Evolutionary conservation across 2,329 filamentous ascomycete genomes (phyloP).

Genomic region (Neonectria magnoliae): DNA sequence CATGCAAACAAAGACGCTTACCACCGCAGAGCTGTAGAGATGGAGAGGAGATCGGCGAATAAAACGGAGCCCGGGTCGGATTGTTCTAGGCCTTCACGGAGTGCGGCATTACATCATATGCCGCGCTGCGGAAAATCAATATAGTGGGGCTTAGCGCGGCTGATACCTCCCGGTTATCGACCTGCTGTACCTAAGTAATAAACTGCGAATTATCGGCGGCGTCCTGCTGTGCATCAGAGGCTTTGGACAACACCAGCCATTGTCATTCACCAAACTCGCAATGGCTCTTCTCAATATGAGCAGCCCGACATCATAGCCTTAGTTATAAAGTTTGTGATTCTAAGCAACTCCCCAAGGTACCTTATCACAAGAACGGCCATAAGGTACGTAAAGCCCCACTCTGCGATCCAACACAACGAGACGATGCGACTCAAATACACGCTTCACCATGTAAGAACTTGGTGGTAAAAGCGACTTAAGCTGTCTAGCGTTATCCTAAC

Average conservation of each 20-base stretch:
- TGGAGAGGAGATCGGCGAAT: neutral
- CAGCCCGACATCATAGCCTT: neutral
- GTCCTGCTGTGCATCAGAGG: neutral
- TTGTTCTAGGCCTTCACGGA: conserved; percentile 22
- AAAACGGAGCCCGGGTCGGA: neutral
- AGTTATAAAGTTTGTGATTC: neutral
- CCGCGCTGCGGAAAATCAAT: conserved; percentile 18
- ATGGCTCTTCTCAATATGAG: neutral
- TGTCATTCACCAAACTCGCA: neutral
- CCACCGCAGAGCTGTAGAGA: neutral
- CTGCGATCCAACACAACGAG: neutral
- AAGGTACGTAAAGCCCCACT: neutral
- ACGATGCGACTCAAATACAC: neutral
- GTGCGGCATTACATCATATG: conserved; percentile 43
- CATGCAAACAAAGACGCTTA: neutral
- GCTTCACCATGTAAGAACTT: neutral
- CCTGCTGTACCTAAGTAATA: too few species aligned
- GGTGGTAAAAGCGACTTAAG: too few species aligned
- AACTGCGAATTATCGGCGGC: neutral
- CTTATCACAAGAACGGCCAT: neutral
- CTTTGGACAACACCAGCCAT: neutral
- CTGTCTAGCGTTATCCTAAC: neutral
- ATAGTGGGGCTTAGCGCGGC: neutral
- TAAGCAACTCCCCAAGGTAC: neutral
- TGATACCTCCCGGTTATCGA: neutral